A percentile compares a stretch with the other conserved stretches of the same genome.
Evolutionary conservation across 108 stramenopile species (phyloP).

Genomic region (Stephanodiscus minutulus): DNA sequence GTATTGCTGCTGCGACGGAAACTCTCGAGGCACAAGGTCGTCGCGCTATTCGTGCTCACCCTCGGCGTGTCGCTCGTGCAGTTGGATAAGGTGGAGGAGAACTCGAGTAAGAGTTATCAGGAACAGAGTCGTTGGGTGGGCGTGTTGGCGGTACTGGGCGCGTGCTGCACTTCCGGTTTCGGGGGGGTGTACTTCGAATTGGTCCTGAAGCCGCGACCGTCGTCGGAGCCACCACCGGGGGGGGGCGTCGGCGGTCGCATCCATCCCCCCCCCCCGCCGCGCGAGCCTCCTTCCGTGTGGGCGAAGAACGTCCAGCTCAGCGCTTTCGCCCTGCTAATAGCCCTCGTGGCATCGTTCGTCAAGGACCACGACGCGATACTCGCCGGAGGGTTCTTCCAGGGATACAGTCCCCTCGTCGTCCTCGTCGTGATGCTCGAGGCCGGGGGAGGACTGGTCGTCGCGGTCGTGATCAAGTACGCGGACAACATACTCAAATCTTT

Average conservation of each 20-base stretch:
- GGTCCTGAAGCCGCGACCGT: constrained; percentile 85
- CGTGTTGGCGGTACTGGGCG: constrained; percentile 90
- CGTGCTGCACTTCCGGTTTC: constrained; percentile 95
- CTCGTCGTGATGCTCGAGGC: constrained; percentile 88
- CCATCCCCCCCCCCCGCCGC: too few relatives aligned
- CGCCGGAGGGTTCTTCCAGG: constrained; percentile 85
- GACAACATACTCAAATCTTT: constrained; percentile 87
- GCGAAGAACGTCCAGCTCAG: constrained; percentile 98
- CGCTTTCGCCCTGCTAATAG: constrained; percentile 79
- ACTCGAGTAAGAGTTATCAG: constrained; percentile 37
- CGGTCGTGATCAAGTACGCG: constrained; percentile 83
- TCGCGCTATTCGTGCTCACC: constrained; percentile 83
- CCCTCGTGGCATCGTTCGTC: constrained; percentile 70
- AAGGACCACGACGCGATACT: constrained; percentile 72
- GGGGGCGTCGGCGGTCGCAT: constrained; percentile 16
- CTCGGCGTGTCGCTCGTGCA: constrained; percentile 94
- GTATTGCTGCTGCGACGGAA: constrained; percentile 81
- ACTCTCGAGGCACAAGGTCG: constrained; percentile 63
- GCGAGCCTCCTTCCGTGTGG: constrained; percentile 80
- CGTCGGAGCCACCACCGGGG: constrained; percentile 22
- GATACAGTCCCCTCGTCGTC: constrained; percentile 87
- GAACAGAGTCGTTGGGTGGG: constrained; percentile 76
- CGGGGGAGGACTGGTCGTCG: constrained; percentile 72
- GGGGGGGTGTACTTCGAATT: constrained; percentile 97
- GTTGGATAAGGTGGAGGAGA: constrained; percentile 48